Evolutionary conservation across 306 rosid species (phyloP), one percentile per base, ranked within the genome.

Genomic region (Crataegus laevigata): DNA sequence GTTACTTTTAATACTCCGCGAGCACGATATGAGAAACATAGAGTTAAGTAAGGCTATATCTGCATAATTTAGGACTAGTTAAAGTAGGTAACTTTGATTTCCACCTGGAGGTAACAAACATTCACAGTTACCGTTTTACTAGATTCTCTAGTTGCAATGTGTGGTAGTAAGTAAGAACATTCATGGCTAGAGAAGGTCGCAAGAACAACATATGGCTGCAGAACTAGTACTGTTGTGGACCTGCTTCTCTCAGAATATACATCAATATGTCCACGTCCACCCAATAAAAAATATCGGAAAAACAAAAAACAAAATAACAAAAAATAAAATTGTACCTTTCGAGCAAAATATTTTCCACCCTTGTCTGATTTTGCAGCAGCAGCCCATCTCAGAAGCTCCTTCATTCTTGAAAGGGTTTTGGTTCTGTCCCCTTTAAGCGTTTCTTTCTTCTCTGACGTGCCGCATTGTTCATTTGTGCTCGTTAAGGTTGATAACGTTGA

Each of bases 351-450:
- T 75, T 88, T 92, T 25, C 85, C 88, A 55, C 88, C 91, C 79
- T 80, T 94, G 47, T 90, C 96, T 74, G 97, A 72, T 80, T 84
- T 94, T n/a, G 89, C 78, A 72, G 89, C 80, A 22, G 93, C 84
- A 57, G 92, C 97, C 99, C 99, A 92, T 85, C 96, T 88, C 66
- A 92, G 79, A 0, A 94, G 84, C 88, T 94, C 96, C 79, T 92
- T 94, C 96, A 94, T 85, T 84, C 91, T 94, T 10, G 98, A 87
- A 67, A 88, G 60, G 66, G 88, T 58, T 81, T 87, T 90, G 73
- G 74, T 74, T 73, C 75, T 91, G 3, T 87, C 89, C 52, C 84
- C 88, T 29, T 85, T 91, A 18, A 30, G 1, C 70, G 54, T 78
- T 26, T 78, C 91, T 74, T 87, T 84, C 80, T 74, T 76, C 28